Conservation (phyloP, 768 basidiomycete species). For the Jaapia argillacea region DNA sequence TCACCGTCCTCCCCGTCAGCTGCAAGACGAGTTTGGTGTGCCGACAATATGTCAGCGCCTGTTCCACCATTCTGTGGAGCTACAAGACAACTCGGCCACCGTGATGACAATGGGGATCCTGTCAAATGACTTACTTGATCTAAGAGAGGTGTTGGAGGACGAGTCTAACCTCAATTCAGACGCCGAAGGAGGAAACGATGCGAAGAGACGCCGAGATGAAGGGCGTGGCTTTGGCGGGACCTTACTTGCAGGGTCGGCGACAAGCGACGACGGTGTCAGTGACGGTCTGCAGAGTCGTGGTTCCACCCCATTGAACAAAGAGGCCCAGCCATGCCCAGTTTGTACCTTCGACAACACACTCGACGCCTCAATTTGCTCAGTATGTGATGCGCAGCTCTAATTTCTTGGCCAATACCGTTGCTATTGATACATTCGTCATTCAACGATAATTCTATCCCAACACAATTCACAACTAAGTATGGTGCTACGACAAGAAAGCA, state of each 20-base stretch:
- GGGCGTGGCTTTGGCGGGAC: constrained; percentile 69
- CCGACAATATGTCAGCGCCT: constrained; percentile 73
- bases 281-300: too few species aligned
- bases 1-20: constrained; percentile 25
- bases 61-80: constrained; percentile 49
- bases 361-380: constrained; percentile 13
- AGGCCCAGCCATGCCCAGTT: too few species aligned
- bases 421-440: not conserved
- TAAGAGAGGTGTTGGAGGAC: constrained; percentile 54
- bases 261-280: too few species aligned
- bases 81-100: constrained; percentile 46
- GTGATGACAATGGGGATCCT: constrained; percentile 47
- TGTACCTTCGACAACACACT: constrained; percentile 10
- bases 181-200: constrained; percentile 37
- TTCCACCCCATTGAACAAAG: too few species aligned
- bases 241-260: too few species aligned
- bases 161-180: constrained; percentile 40
- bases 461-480: too few species aligned
- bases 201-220: constrained; percentile 36
- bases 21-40: constrained; percentile 52
- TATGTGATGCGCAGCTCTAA: constrained; percentile 18
- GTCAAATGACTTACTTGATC: constrained; percentile 52
- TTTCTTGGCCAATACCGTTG: not conserved
- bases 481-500: too few species aligned
- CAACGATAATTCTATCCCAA: too few species aligned